Conservation (phyloP, 2,329 filamentous ascomycete species). For the Lasiodiplodia sp. region DNA sequence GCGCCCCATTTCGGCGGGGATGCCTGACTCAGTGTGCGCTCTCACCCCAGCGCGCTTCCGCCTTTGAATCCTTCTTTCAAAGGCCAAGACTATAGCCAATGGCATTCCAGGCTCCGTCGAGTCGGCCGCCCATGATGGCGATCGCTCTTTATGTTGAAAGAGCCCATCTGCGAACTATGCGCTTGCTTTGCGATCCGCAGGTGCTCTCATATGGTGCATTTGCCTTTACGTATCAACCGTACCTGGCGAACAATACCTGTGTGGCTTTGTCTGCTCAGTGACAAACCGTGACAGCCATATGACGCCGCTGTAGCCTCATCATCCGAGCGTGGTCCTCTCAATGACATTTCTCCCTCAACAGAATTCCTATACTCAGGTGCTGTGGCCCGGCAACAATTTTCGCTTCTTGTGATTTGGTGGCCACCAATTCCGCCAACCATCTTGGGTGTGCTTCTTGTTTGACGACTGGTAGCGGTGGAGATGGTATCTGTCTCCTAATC, state of each 20-base stretch:
- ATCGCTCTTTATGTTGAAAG: neutral
- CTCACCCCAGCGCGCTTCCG: neutral
- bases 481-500: neutral
- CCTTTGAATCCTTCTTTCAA: constrained; percentile 2
- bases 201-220: neutral
- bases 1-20: constrained; percentile 25
- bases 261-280: neutral
- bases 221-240: neutral
- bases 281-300: neutral
- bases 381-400: neutral
- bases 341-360: neutral
- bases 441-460: neutral
- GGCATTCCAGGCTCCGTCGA: neutral
- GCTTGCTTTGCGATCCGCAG: neutral
- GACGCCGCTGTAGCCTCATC: too few species aligned
- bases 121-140: neutral
- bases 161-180: neutral
- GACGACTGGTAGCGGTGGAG: neutral
- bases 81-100: neutral
- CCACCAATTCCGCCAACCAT: neutral
- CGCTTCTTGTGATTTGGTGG: neutral
- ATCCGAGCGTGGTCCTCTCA: neutral
- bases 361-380: neutral
- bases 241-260: neutral
- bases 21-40: constrained; percentile 26